Evolutionary conservation across 208 protist species (phyloP).

Genomic region (Leishmania martiniquensis): DNA sequence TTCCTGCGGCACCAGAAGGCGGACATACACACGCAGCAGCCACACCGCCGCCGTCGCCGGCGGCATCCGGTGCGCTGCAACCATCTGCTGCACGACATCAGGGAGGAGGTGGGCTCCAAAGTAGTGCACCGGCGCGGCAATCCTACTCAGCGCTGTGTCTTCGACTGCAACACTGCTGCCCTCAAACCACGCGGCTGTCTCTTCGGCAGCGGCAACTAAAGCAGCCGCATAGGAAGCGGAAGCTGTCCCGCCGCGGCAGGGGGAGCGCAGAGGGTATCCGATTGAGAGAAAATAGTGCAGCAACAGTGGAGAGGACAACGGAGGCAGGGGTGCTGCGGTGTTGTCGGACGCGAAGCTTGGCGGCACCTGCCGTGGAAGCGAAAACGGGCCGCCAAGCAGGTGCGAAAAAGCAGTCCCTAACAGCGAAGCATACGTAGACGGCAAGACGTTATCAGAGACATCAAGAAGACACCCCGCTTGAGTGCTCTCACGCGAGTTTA

Average conservation of each 20-base stretch:
- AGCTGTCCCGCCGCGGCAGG: not conserved
- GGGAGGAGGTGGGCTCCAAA: slow-evolving; percentile 11
- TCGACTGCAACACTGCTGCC: not conserved
- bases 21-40: slow-evolving; percentile 27
- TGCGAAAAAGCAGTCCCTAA: slow-evolving; percentile 14
- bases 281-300: slow-evolving; percentile 25
- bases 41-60: slow-evolving; percentile 20
- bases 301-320: not conserved
- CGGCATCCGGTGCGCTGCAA: slow-evolving; percentile 17
- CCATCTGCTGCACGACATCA: slow-evolving; percentile 22
- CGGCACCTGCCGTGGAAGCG: not conserved
- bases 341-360: not conserved
- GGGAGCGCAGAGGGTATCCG: slow-evolving; percentile 17
- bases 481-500: not conserved
- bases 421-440: not conserved
- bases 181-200: slow-evolving; percentile 14
- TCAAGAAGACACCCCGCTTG: not conserved
- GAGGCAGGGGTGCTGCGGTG: not conserved
- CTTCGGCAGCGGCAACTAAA: slow-evolving; percentile 3
- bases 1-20: slow-evolving; percentile 6
- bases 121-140: slow-evolving; percentile 2
- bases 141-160: not conserved
- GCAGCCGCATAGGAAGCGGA: slow-evolving; percentile 2
- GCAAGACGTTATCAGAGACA: not conserved
- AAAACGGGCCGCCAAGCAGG: slow-evolving; percentile 5